These are phyloP conservation scores for Diplogelasinospora grovesii DNA, from an alignment of 495 filamentous ascomycete genomes.

Conservation along the genomic window DNA sequence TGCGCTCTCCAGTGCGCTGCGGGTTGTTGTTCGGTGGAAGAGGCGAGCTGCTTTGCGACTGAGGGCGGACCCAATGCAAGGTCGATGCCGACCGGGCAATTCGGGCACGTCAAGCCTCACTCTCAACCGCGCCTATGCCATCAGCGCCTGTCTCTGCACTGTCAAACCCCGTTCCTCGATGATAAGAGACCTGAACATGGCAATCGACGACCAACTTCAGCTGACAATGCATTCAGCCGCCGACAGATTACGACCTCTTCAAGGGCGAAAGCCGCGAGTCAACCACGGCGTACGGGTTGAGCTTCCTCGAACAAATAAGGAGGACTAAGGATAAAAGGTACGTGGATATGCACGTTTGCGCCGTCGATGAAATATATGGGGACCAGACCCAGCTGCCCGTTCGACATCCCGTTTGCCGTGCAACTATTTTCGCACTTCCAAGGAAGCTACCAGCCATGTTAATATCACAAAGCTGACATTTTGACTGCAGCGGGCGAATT, in stretches of 20 bases:
- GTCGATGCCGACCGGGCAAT: slow-evolving; percentile 5
- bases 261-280: slow-evolving; percentile 52
- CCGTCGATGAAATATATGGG: too few species aligned
- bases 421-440: neutral
- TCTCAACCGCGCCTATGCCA: neutral
- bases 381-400: too few species aligned
- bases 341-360: slow-evolving; percentile 35
- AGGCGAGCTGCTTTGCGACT: neutral
- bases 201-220: neutral
- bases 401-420: neutral
- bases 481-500: slow-evolving; percentile 49
- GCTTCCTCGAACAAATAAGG: slow-evolving; percentile 58
- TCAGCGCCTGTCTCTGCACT: neutral
- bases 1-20: too few species aligned
- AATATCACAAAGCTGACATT: slow-evolving; percentile 17
- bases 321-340: slow-evolving; percentile 68
- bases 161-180: neutral
- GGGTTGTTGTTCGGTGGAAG: neutral
- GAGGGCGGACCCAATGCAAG: slow-evolving; percentile 8
- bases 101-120: neutral
- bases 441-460: neutral
- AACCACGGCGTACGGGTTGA: slow-evolving; percentile 60
- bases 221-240: slow-evolving; percentile 15
- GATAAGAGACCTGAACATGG: too few species aligned
- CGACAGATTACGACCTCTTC: slow-evolving; percentile 30